Evolutionary conservation across 169 alveolate species (phyloP).

Genomic region (Cryptosporidium viatorum): DNA sequence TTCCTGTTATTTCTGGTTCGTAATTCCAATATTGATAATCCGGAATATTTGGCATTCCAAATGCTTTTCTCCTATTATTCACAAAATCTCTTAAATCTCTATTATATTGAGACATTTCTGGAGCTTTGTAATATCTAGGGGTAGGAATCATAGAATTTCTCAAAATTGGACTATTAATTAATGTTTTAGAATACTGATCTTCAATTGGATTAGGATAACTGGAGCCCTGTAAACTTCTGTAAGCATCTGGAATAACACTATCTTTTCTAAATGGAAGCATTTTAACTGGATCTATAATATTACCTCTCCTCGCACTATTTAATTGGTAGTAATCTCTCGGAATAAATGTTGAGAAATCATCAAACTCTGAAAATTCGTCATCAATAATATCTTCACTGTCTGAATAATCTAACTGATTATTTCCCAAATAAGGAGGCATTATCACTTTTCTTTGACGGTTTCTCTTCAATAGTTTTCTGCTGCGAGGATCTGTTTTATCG

Average conservation of each 20-base stretch:
- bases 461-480: neutral
- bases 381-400: neutral
- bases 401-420: neutral
- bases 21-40: slow-evolving; percentile 67
- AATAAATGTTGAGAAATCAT: slow-evolving; percentile 63
- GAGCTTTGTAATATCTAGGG: slow-evolving; percentile 57
- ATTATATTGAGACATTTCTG: slow-evolving; percentile 32
- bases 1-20: slow-evolving; percentile 58
- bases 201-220: neutral
- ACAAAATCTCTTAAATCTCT: slow-evolving; percentile 36
- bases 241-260: neutral
- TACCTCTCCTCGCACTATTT: neutral
- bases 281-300: neutral
- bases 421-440: neutral
- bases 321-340: slow-evolving; percentile 27
- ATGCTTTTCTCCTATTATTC: slow-evolving; percentile 36
- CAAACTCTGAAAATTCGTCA: slow-evolving; percentile 29
- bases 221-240: neutral
- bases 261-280: neutral
- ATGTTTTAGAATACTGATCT: neutral
- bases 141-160: neutral
- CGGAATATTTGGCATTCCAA: slow-evolving; percentile 63
- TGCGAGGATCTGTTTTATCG: neutral
- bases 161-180: neutral
- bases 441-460: slow-evolving; percentile 39